A percentile compares a stretch with the other conserved stretches of the same genome.
phyloP scores from a whole-genome alignment of 2,329 filamentous ascomycete genomes.

The Byssothecium circinans region DNA sequence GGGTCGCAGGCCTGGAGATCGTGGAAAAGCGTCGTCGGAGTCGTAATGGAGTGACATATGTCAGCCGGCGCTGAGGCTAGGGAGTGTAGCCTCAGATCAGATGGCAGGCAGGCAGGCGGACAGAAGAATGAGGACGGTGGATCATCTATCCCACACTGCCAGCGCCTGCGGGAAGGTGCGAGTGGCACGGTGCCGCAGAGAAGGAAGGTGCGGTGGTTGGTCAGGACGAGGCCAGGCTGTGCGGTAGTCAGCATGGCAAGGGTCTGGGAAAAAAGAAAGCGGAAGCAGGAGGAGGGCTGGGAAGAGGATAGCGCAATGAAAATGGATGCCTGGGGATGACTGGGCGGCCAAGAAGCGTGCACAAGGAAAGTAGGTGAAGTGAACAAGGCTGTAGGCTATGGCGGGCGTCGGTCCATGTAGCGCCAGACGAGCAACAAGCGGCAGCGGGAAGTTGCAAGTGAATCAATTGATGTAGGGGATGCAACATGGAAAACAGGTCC shows the following conservation, averaged over 20 bases:
- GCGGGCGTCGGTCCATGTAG: conserved; percentile 9
- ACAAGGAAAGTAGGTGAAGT: too few species aligned
- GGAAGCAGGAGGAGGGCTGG: conserved; percentile 1
- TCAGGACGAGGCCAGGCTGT: conserved; percentile 25
- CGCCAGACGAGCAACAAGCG: conserved; percentile 14
- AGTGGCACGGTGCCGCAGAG: conserved; percentile 17
- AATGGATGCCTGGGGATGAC: too few species aligned
- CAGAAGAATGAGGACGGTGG: conserved; percentile 6
- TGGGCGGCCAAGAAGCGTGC: too few species aligned
- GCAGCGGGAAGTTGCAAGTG: conserved; percentile 14
- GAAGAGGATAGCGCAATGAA: too few species aligned
- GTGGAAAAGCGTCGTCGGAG: conserved; percentile 51
- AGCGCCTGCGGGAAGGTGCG: conserved; percentile 23
- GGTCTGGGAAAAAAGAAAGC: conserved; percentile 8
- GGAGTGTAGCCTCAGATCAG: conserved; percentile 20
- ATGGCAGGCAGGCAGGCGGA: conserved; percentile 7
- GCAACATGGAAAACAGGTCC: conserved; percentile 1
- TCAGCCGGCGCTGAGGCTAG: conserved; percentile 23
- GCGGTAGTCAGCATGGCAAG: conserved; percentile 30
- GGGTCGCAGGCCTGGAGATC: conserved; percentile 47
- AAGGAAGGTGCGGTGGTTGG: conserved; percentile 19
- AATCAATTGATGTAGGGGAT: neutral
- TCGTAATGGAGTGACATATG: conserved; percentile 47
- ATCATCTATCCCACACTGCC: conserved; percentile 22
- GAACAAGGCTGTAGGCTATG: too few species aligned